Evolutionary conservation across 768 basidiomycete species (phyloP).

Genomic region (Dentipellis sp.): DNA sequence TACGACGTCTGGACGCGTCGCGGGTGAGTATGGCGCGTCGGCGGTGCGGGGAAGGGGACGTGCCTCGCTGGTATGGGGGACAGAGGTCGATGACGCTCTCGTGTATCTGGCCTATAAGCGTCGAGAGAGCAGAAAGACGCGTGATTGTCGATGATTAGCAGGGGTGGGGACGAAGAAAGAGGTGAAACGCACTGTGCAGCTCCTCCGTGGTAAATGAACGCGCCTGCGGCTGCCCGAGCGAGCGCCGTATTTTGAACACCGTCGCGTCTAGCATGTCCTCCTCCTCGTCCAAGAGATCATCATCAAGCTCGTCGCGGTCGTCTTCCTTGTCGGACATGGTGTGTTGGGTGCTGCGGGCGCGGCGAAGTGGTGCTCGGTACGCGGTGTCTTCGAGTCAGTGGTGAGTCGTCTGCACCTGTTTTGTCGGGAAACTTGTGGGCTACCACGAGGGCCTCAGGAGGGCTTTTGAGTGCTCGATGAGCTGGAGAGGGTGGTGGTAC

Average conservation of each 20-base stretch:
- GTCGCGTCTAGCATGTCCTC: neutral
- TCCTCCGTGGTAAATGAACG: neutral
- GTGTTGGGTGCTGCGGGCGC: neutral
- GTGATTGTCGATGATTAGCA: neutral
- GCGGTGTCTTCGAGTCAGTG: no score
- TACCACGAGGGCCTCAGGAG: no score
- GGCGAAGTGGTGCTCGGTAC: neutral
- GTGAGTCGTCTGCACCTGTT: no score
- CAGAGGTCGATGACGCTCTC: slow-evolving; percentile 61
- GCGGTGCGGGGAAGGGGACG: slow-evolving; percentile 9
- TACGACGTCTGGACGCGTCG: slow-evolving; percentile 53
- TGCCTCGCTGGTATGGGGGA: slow-evolving; percentile 68
- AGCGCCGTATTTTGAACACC: neutral
- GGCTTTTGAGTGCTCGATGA: no score
- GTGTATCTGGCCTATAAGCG: slow-evolving; percentile 46
- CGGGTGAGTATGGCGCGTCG: neutral
- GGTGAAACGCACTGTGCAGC: neutral
- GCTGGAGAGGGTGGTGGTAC: no score
- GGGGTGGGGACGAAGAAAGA: neutral
- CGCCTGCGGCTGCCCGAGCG: neutral
- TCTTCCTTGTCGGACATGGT: slow-evolving; percentile 1
- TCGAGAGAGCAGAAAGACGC: neutral
- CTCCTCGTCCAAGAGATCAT: neutral
- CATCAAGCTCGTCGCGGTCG: slow-evolving; percentile 3
- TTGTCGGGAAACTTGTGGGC: no score